phyloP scores from a whole-genome alignment of 805 yeast species.

The Hanseniaspora taiwanica region DNA sequence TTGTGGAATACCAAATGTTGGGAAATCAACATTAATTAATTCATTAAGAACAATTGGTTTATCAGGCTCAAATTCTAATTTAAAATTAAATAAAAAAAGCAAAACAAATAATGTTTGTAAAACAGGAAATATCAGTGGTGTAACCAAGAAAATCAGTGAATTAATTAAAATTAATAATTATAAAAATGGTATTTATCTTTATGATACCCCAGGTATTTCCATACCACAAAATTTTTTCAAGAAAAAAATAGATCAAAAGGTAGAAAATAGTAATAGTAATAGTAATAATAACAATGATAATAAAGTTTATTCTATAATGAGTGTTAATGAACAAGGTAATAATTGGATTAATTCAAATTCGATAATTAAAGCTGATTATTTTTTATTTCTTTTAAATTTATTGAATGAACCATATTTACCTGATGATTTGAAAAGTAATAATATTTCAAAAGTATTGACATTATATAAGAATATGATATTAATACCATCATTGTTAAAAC shows the following conservation, averaged over 20 bases:
- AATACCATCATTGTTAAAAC: neutral
- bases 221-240: neutral
- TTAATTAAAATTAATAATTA: conserved; percentile 44
- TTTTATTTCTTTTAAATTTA: conserved; percentile 59
- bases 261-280: neutral
- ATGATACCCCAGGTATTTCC: conserved; percentile 85
- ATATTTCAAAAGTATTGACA: neutral
- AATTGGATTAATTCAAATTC: conserved; percentile 59
- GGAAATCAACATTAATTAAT: conserved; percentile 81
- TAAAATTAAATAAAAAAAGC: conserved; percentile 5
- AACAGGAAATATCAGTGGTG: conserved; percentile 85
- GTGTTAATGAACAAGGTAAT: no score
- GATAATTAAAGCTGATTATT: conserved; percentile 71
- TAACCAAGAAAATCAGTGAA: conserved; percentile 69
- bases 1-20: conserved; percentile 97
- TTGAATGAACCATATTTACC: conserved; percentile 22
- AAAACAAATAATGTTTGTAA: conserved; percentile 53
- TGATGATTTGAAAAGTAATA: neutral
- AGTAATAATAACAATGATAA: neutral
- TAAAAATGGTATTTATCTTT: conserved; percentile 52
- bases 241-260: no score
- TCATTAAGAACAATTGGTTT: conserved; percentile 34
- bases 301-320: neutral
- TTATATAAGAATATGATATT: conserved; percentile 15
- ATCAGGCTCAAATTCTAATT: neutral